These are phyloP conservation scores for Kitagawia praeruptora DNA, from an alignment of 129 eudicot genomes.

Conservation along the genomic window DNA sequence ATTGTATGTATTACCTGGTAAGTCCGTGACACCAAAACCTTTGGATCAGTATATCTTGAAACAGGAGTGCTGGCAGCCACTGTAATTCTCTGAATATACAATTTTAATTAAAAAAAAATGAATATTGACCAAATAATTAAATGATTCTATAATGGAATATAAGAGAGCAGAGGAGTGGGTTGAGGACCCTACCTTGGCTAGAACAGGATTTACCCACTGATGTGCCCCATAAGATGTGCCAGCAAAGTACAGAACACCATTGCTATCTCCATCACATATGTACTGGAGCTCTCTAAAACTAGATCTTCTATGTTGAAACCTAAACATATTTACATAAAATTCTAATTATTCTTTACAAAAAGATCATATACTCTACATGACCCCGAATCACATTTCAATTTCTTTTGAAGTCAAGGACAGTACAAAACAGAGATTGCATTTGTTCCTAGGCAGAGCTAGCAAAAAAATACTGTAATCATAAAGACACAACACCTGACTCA, in stretches of 20 bases:
- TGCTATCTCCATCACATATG: slow-evolving; percentile 78
- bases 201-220: slow-evolving; percentile 42
- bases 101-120: slow-evolving; percentile 8
- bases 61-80: slow-evolving; percentile 6
- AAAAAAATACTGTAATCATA: too few species aligned
- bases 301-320: slow-evolving; percentile 82
- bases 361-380: slow-evolving; percentile 1
- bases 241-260: slow-evolving; percentile 8
- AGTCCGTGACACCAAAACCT: slow-evolving; percentile 84
- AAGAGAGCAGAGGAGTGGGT: slow-evolving; percentile 12
- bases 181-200: slow-evolving; percentile 6
- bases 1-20: slow-evolving; percentile 56
- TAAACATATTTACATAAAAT: slow-evolving; percentile 5
- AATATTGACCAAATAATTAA: slow-evolving; percentile 1
- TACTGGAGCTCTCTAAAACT: slow-evolving; percentile 94
- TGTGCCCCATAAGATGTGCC: slow-evolving; percentile 96
- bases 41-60: slow-evolving; percentile 81
- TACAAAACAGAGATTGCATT: not conserved
- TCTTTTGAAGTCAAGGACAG: not conserved
- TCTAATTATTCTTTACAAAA: not conserved
- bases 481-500: not conserved
- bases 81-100: slow-evolving; percentile 1
- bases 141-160: not conserved
- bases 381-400: not conserved
- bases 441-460: not conserved